Evolutionary conservation across 805 yeast genomes (phyloP), one percentile per base, ranked within the genome.

Genomic region (baker's yeast (Saccharomyces cerevisiae)): DNA sequence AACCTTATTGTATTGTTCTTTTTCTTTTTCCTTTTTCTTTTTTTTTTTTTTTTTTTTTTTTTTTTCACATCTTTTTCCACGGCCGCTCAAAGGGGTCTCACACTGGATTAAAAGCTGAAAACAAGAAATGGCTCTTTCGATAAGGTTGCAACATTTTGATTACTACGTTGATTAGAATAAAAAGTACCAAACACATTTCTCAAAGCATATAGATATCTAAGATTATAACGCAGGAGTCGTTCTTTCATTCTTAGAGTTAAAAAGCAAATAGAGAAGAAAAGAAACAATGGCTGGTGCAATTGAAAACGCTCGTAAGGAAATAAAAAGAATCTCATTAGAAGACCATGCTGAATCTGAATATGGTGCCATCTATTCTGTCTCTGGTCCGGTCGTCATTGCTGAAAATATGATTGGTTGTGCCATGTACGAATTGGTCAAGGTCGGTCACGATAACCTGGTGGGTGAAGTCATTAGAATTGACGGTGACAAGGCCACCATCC

Each of bases 401-500:
- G 98, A 94, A 75, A 87, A 94, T 77, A 90, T 94, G 98, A 88
- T 91, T 75, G 99, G 99, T 59, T 89, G 97, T 82, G 97, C 98
- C 66, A 94, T 94, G 99, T 92, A 94, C 80, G 99, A 94, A 73
- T 80, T 94, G 74, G 99, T 92, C 68, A 90, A 85, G 73, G 99
- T 94, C 61, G 98, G 99, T 64, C 98, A 94, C 73, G 96, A 89
- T 65, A 89, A 81, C 72, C 81, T 94, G 70, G 98, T 94, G 49
- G 99, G 99, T 72, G 99, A 94, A 76, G 97, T 94, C 61, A 94
- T 94, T 73, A 85, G 99, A 79, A 92, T 94, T 62, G 94, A 84
- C 68, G 95, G 84, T 60, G 99, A 94, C 71, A 92, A 91, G 75
- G 97, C 97, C 56, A 94, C 99, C 49, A 89, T 94, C 66, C 99